A percentile compares a stretch with the other conserved stretches of the same genome.
Evolutionary conservation across 2,329 filamentous ascomycete genomes (phyloP).

Genomic region (Pseudocercospora fuligena): DNA sequence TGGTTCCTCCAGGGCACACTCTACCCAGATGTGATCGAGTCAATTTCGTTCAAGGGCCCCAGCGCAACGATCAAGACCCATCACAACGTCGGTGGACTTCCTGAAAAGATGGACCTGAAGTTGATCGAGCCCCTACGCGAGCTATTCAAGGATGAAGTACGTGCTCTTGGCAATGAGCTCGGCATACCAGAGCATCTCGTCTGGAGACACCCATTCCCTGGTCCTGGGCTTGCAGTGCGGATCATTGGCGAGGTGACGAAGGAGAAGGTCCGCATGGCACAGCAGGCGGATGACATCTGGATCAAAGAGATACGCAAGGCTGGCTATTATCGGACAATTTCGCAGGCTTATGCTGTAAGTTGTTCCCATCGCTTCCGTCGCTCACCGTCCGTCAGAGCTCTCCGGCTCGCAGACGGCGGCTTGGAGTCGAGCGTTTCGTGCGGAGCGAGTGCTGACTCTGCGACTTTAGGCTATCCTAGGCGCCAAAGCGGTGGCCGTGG

Average conservation of each 20-base stretch:
- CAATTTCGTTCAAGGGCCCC: constrained; percentile 74
- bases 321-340: constrained; percentile 73
- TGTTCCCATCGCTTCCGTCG: neutral
- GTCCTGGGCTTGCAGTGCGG: constrained; percentile 75
- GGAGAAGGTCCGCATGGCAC: constrained; percentile 76
- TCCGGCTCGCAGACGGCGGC: neutral
- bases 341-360: constrained; percentile 70
- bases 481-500: constrained; percentile 68
- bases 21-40: constrained; percentile 75
- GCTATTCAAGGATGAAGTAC: constrained; percentile 84
- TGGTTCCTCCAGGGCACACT: constrained; percentile 89
- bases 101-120: constrained; percentile 66
- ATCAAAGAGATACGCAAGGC: constrained; percentile 75
- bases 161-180: constrained; percentile 69
- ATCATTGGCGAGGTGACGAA: constrained; percentile 84
- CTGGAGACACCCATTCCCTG: constrained; percentile 78
- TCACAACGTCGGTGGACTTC: constrained; percentile 74
- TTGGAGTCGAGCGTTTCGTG: neutral
- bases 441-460: neutral
- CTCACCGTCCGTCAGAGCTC: neutral
- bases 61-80: constrained; percentile 75
- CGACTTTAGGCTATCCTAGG: constrained; percentile 53
- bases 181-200: constrained; percentile 76
- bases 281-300: constrained; percentile 79
- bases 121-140: constrained; percentile 79